phyloP scores from a whole-genome alignment of 2,329 filamentous ascomycete species.

The Corinectria fuckeliana region DNA sequence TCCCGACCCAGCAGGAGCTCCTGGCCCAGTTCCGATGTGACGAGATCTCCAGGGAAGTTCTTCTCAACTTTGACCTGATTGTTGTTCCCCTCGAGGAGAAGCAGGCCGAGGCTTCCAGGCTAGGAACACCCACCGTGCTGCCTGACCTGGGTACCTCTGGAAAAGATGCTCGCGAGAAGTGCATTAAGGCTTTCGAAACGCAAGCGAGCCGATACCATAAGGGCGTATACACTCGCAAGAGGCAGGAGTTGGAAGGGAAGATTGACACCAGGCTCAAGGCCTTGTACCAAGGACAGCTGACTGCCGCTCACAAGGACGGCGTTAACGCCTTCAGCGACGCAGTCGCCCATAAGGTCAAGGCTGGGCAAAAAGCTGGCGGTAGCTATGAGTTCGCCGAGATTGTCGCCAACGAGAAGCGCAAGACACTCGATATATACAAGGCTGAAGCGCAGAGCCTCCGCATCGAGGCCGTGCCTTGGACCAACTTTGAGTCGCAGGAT shows the following conservation, averaged over 20 bases:
- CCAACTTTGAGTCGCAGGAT: slow-evolving; percentile 82
- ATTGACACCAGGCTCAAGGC: slow-evolving; percentile 87
- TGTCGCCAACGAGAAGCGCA: slow-evolving; percentile 80
- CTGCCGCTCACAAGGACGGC: slow-evolving; percentile 86
- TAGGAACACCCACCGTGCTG: slow-evolving; percentile 77
- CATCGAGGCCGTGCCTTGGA: slow-evolving; percentile 86
- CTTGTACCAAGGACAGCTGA: slow-evolving; percentile 87
- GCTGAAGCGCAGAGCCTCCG: slow-evolving; percentile 74
- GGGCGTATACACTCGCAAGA: slow-evolving; percentile 88
- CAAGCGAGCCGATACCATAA: slow-evolving; percentile 97
- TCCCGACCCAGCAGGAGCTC: slow-evolving; percentile 96
- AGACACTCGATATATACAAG: slow-evolving; percentile 77
- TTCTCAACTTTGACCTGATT: slow-evolving; percentile 81
- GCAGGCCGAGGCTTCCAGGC: slow-evolving; percentile 75
- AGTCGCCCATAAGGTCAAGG: slow-evolving; percentile 85
- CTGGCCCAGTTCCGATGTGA: slow-evolving; percentile 97
- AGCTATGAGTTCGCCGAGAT: slow-evolving; percentile 96
- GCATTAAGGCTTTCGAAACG: slow-evolving; percentile 83
- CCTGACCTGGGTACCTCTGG: slow-evolving; percentile 77
- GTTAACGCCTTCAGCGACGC: slow-evolving; percentile 85
- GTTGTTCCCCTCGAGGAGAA: slow-evolving; percentile 85
- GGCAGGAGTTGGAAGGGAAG: slow-evolving; percentile 82
- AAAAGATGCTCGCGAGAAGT: slow-evolving; percentile 72
- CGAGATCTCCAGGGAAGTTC: slow-evolving; percentile 90
- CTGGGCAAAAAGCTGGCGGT: slow-evolving; percentile 88